Evolutionary conservation across 805 yeast species (phyloP), one percentile per base, ranked within the genome.

Genomic region (Sugiyamaella boreocaroliniensis): DNA sequence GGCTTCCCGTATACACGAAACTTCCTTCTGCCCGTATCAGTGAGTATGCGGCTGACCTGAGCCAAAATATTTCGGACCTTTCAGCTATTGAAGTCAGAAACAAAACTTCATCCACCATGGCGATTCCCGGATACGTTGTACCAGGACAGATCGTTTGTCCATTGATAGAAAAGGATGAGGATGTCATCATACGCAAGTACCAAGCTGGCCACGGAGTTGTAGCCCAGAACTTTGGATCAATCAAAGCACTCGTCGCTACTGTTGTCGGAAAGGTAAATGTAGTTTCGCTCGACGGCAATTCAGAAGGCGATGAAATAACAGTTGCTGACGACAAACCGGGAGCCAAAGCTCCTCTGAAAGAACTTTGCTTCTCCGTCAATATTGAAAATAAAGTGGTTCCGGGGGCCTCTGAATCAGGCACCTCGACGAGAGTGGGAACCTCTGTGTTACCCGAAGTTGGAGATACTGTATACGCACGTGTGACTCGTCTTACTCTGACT

Each of bases 81-180:
- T 4, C n/a, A n/a, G n/a, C n/a, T n/a, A n/a, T n/a, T 14, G n/a
- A 32, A 32, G 37, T 32, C 4, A 14, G 20, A 48, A 48, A 16
- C 60, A 49, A 57, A 6, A 18, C n/a, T 20, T 42, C 44, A 18
- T 14, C 22, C 20, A 45, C 48, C 11, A 49, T 64, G 55, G 61
- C 63, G 12, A 61, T 76, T 45, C 83, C 84, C 18, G 68, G 72
- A 32, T 64, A 66, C 40, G 87, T 78, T 2, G 73, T 83, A n/a
- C 96, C 97, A 1, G 96, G 97, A 0, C 96, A 89, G 61, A 78
- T 83, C 43, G 73, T 89, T 20, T 76, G 82, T 16, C 90, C 93
- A 8, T 51, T 68, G 3, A 57, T 63, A 1, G 72, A 71, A 14
- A 57, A 61, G 5, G 37, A 32, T 32, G 69, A 69, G n/a, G 62